Conservation (phyloP, 495 filamentous ascomycete species). For the Penicillium subrubescens region DNA sequence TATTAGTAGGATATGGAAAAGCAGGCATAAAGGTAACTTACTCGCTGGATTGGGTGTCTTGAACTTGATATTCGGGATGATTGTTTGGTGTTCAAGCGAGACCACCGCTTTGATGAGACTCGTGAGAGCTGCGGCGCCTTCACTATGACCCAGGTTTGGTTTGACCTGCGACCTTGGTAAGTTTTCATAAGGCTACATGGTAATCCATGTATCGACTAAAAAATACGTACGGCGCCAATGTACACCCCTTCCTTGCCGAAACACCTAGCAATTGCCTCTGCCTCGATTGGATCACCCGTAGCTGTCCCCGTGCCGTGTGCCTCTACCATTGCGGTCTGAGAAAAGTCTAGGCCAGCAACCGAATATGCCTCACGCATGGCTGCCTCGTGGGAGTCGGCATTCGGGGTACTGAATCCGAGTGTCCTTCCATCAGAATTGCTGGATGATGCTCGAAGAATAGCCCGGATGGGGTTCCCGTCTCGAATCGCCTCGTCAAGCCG, state of each 20-base stretch:
- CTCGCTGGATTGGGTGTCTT: constrained; percentile 24
- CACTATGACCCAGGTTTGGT: constrained; percentile 54
- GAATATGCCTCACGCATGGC: constrained; percentile 6
- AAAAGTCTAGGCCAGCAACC: background rate
- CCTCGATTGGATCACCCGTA: constrained; percentile 46
- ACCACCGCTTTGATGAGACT: constrained; percentile 58
- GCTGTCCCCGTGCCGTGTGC: constrained; percentile 36
- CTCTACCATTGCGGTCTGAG: constrained; percentile 30
- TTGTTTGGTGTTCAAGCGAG: constrained; percentile 48
- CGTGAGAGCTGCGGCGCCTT: constrained; percentile 57
- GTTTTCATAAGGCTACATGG: background rate
- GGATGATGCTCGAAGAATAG: background rate
- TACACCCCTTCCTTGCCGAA: constrained; percentile 30
- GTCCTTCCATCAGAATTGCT: background rate
- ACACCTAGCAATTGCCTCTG: constrained; percentile 45
- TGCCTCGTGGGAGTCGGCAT: constrained; percentile 22
- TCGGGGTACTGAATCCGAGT: constrained; percentile 38
- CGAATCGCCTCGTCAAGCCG: background rate
- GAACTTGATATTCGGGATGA: constrained; percentile 54
- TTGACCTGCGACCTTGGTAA: constrained; percentile 34
- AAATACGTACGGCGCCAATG: constrained; percentile 23
- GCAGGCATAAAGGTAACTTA: background rate
- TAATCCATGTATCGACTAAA: background rate
- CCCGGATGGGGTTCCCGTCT: background rate
- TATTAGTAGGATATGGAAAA: background rate